A percentile compares a stretch with the other conserved stretches of the same genome.
These are phyloP conservation scores for Clitopilus passeckerianus DNA, from an alignment of 768 basidiomycete genomes.

Conservation along the genomic window DNA sequence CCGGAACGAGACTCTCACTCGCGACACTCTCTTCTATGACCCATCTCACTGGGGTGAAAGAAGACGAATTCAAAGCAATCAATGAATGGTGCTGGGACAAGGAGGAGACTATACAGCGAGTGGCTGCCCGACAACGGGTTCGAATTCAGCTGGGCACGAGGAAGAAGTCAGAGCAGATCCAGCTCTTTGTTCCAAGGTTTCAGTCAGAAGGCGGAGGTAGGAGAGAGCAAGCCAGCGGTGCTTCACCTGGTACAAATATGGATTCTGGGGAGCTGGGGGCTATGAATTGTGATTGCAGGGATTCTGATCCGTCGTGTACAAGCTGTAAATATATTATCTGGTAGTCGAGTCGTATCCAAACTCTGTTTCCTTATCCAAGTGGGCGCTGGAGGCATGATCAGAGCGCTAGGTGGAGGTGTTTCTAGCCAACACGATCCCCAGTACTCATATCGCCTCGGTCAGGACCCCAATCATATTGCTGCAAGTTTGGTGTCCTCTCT, in stretches of 20 bases:
- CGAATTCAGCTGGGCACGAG: not conserved
- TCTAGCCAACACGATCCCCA: too few relatives aligned
- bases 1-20: not conserved
- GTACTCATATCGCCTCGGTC: too few relatives aligned
- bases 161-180: not conserved
- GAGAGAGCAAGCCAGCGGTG: not conserved
- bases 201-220: not conserved
- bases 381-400: too few relatives aligned
- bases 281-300: not conserved
- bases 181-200: not conserved
- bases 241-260: not conserved
- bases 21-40: not conserved
- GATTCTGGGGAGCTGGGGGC: not conserved
- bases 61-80: not conserved
- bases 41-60: not conserved
- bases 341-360: not conserved
- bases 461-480: too few relatives aligned
- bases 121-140: not conserved
- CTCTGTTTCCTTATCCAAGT: too few relatives aligned
- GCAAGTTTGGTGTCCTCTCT: too few relatives aligned
- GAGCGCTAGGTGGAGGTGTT: too few relatives aligned
- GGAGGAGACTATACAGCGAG: not conserved
- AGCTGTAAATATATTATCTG: not conserved
- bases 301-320: not conserved
- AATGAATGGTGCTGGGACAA: not conserved